Base-by-base conservation (phyloP, 306 rosid genomes). In the Quercus gilva region DNA sequence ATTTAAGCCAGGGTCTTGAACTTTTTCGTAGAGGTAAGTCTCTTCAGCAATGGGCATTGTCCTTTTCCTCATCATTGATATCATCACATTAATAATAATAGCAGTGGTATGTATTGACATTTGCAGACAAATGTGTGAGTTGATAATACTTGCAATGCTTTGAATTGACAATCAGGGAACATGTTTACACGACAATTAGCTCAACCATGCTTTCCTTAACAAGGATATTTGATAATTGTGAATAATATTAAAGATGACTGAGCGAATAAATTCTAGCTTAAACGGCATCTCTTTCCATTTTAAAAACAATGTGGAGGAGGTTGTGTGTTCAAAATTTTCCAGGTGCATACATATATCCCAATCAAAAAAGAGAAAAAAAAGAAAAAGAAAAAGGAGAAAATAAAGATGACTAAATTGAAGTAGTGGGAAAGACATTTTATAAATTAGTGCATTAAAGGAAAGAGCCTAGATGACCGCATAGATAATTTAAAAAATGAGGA, bases 1-100 rank as follows among this genome's bases (percentile, higher is more conserved):
- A 85, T 88, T 82, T 95, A 73, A 81, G 92, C 67, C 91, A 86
- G 89, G 97, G 99, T 81, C 92, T 95, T 65, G 97, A 89, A 84
- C 94, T 95, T 80, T 91, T 92, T 74, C 85, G 83, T 12, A 86
- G 82, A 88, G 99, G 99, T 95, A 89, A 81, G 64, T 84, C 61
- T 77, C 53, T 73, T 55, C 37, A 55, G 53, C 67, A 53, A 31
- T 74, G 55, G 57, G 75, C 60, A 26, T 43, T 64, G 69, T 53
- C 13, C 75, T 74, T 76, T 73, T 45, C 21, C 41, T 68, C 70
- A 74, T 77, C 23, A 25, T 37, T 5, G 8, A 5, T 11, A 6
- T 33, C 58, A 21, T 10, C 18, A 26, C 18, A 14, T 41, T 73
- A 76, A 37, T 20, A 56, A 56, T 68, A 26, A 71, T 64, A 11